A percentile compares a stretch with the other conserved stretches of the same genome.
Conservation (phyloP, 441 rosid species). For the Eutrema salsugineum region DNA sequence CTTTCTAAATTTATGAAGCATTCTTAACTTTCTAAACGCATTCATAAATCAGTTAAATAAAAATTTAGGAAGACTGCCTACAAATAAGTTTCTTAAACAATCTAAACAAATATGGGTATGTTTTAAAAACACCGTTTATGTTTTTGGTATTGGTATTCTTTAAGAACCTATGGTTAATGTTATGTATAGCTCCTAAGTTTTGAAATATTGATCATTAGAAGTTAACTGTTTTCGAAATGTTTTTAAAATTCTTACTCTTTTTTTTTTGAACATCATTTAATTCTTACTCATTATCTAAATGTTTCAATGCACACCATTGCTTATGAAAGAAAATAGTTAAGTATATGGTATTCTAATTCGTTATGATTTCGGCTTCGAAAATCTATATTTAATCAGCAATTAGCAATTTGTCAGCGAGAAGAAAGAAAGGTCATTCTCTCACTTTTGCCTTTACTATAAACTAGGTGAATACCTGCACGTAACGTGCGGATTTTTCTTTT, state of each 20-base stretch:
- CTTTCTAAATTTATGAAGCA: not conserved
- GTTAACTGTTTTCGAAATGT: not conserved
- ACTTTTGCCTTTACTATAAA: slow-evolving; percentile 33
- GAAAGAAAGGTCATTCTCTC: slow-evolving; percentile 28
- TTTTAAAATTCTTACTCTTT: too few relatives aligned
- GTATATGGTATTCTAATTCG: not conserved
- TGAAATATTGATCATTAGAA: not conserved
- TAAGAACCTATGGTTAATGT: not conserved
- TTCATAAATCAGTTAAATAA: not conserved
- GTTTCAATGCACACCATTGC: too few relatives aligned
- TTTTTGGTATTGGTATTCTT: not conserved
- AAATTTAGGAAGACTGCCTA: not conserved
- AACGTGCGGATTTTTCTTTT: too few relatives aligned
- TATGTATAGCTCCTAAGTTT: not conserved
- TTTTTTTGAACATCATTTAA: too few relatives aligned
- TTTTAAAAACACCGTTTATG: not conserved
- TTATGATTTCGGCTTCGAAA: not conserved
- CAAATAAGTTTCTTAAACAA: not conserved
- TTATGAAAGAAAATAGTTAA: not conserved
- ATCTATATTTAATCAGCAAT: not conserved
- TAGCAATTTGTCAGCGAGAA: slow-evolving; percentile 2
- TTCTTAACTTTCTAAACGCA: not conserved
- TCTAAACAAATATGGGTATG: not conserved
- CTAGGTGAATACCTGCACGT: too few relatives aligned
- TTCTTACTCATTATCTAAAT: not conserved